Conservation (phyloP, 169 alveolate genomes). For the Cryptosporidium baileyi region DNA sequence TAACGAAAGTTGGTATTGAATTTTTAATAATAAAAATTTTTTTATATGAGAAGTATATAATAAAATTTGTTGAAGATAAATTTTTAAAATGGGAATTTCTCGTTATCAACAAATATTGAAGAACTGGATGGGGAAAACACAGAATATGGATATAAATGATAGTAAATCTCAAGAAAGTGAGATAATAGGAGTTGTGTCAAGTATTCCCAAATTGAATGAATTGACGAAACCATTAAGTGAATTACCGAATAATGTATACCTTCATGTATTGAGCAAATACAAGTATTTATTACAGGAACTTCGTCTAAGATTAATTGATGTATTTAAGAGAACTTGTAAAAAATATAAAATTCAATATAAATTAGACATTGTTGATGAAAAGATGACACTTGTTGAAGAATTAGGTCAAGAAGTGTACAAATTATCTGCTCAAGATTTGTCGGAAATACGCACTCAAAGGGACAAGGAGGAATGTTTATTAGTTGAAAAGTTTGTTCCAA, state of each 20-base stretch:
- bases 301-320: not conserved
- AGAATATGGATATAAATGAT: not conserved
- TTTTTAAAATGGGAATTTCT: too few species aligned
- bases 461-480: conserved; percentile 41
- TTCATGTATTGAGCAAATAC: conserved; percentile 13
- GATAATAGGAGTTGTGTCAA: conserved; percentile 33
- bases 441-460: conserved; percentile 2
- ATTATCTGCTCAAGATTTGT: conserved; percentile 12
- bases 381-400: conserved; percentile 19
- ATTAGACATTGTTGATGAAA: conserved; percentile 52
- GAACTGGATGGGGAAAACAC: not conserved
- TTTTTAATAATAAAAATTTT: too few species aligned
- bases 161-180: not conserved
- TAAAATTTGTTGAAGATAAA: too few species aligned
- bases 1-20: too few species aligned
- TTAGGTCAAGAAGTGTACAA: conserved; percentile 36
- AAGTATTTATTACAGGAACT: conserved; percentile 9
- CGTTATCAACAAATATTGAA: not conserved
- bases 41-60: too few species aligned
- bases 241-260: conserved; percentile 1
- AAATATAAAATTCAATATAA: conserved; percentile 38
- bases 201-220: conserved; percentile 9
- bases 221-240: conserved; percentile 22
- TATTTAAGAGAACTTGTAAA: not conserved
- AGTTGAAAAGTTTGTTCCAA: conserved; percentile 31